Evolutionary conservation across 805 yeast species (phyloP).

Genomic region (Cyberlindnera amylophila): DNA sequence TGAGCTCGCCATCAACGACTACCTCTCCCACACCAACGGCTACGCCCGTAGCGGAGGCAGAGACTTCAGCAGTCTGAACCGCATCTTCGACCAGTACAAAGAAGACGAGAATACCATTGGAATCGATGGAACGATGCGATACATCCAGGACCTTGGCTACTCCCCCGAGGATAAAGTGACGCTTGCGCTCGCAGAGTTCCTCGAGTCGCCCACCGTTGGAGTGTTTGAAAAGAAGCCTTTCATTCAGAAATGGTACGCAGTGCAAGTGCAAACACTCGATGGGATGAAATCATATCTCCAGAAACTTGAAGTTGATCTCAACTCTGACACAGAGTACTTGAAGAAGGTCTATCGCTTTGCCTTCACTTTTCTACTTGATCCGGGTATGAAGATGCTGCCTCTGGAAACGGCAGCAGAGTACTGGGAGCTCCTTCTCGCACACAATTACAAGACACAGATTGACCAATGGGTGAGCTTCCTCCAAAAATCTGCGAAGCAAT

Average conservation of each 20-base stretch:
- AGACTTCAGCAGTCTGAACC: conserved; percentile 15
- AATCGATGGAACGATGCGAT: conserved; percentile 72
- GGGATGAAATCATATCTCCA: conserved; percentile 45
- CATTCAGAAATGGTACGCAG: conserved; percentile 51
- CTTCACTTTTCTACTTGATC: conserved; percentile 61
- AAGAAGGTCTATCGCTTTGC: conserved; percentile 65
- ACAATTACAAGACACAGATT: conserved; percentile 30
- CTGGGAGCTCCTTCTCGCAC: conserved; percentile 65
- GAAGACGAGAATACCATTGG: conserved; percentile 44
- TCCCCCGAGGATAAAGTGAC: conserved; percentile 74
- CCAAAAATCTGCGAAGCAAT: conserved; percentile 36
- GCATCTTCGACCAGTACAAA: conserved; percentile 23
- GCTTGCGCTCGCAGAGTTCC: conserved; percentile 63
- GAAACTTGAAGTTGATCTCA: conserved; percentile 32
- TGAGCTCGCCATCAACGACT: conserved; percentile 29
- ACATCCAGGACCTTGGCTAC: conserved; percentile 61
- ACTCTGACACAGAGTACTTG: conserved; percentile 39
- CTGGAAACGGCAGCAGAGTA: conserved; percentile 65
- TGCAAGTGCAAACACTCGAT: conserved; percentile 28
- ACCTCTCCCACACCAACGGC: conserved; percentile 20
- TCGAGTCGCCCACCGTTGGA: conserved; percentile 67
- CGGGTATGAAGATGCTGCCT: conserved; percentile 50
- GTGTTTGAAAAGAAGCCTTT: conserved; percentile 49
- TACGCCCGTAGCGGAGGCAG: conserved; percentile 8
- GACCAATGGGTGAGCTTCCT: conserved; percentile 61